These are phyloP conservation scores for Blepharisma undulans DNA, from an alignment of 169 alveolate genomes.

Conservation along the genomic window DNA sequence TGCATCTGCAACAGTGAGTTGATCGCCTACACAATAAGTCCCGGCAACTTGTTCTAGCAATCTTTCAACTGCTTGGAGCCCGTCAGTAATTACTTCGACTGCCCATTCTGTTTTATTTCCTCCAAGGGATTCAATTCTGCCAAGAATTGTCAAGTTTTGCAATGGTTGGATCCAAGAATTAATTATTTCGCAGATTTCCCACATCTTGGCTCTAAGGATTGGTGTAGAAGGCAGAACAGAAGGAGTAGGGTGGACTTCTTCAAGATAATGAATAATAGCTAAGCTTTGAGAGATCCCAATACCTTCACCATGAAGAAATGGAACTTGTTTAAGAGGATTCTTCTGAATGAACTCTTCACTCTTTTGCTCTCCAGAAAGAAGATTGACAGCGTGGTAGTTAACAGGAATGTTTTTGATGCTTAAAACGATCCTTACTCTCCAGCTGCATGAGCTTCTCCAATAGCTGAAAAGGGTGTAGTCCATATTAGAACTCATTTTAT, in stretches of 20 bases:
- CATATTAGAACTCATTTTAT: not conserved
- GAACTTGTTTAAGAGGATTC: constrained; percentile 44
- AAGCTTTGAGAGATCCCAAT: constrained; percentile 47
- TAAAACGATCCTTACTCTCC: constrained; percentile 67
- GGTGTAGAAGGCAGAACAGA: constrained; percentile 58
- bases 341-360: not conserved
- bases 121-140: constrained; percentile 40
- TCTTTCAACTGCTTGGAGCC: constrained; percentile 48
- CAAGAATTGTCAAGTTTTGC: constrained; percentile 48
- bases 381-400: constrained; percentile 46
- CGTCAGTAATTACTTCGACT: constrained; percentile 46
- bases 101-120: constrained; percentile 59
- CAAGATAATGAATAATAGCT: constrained; percentile 61
- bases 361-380: not conserved
- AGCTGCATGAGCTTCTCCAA: constrained; percentile 62
- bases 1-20: constrained; percentile 64
- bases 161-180: constrained; percentile 70
- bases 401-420: constrained; percentile 49
- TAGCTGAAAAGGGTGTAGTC: constrained; percentile 46
- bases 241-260: constrained; percentile 51
- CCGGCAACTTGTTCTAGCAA: constrained; percentile 47
- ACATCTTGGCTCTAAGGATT: constrained; percentile 31
- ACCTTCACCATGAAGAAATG: constrained; percentile 46
- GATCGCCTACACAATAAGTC: constrained; percentile 63
- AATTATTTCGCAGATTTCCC: constrained; percentile 56